These are phyloP conservation scores for Tulasnella sp. DNA, from an alignment of 768 basidiomycete genomes.

Conservation along the genomic window DNA sequence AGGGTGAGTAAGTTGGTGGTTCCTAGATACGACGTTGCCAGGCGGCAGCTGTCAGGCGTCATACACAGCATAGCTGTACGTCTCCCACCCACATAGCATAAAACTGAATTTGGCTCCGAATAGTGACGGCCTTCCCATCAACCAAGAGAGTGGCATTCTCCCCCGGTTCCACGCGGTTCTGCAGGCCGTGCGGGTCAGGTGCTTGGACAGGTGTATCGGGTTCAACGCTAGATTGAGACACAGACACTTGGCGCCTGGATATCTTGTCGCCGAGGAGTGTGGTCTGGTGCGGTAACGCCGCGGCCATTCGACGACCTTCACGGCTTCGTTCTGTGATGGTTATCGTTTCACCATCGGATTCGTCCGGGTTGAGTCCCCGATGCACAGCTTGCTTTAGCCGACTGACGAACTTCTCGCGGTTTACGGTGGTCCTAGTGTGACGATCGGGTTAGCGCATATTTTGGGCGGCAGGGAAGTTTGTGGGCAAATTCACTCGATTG, in stretches of 20 bases:
- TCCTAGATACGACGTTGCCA: slow-evolving; percentile 29
- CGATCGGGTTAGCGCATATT: slow-evolving; percentile 44
- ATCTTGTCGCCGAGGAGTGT: slow-evolving; percentile 21
- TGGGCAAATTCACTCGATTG: slow-evolving; percentile 17
- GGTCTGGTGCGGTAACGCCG: background rate
- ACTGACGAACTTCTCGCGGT: slow-evolving; percentile 28
- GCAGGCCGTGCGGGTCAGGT: background rate
- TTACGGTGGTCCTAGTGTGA: slow-evolving; percentile 51
- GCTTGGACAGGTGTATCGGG: background rate
- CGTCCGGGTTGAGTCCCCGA: slow-evolving; percentile 28
- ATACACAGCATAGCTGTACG: slow-evolving; percentile 4
- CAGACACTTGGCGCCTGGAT: background rate
- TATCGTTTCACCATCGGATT: slow-evolving; percentile 24
- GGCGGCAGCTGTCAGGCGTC: background rate
- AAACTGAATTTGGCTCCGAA: slow-evolving; percentile 74
- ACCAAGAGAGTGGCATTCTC: slow-evolving; percentile 37
- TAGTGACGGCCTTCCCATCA: slow-evolving; percentile 45
- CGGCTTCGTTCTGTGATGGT: slow-evolving; percentile 14
- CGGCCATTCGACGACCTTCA: background rate
- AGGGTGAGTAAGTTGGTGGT: slow-evolving; percentile 59
- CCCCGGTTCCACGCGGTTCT: slow-evolving; percentile 16
- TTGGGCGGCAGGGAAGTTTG: slow-evolving; percentile 41
- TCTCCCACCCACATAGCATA: slow-evolving; percentile 65
- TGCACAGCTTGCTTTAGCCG: slow-evolving; percentile 23
- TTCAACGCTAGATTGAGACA: background rate